A percentile compares a stretch with the other conserved stretches of the same genome.
Evolutionary conservation across 1,139 yeast genomes (phyloP).

Genomic region (Protomyces gravidus): DNA sequence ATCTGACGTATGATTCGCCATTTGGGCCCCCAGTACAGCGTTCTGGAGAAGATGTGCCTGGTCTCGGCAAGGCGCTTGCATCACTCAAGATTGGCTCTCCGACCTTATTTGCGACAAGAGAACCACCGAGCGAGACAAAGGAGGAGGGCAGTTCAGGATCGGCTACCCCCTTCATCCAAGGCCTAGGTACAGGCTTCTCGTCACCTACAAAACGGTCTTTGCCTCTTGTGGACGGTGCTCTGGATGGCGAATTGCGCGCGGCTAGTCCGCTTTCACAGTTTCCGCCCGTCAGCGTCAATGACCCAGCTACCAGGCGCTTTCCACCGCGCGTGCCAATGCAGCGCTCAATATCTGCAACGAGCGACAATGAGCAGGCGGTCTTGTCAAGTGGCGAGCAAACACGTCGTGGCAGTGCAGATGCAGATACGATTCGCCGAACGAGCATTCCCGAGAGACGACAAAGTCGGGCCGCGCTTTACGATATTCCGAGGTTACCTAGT

Average conservation of each 20-base stretch:
- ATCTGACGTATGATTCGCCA: background rate
- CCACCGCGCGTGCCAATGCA: constrained; percentile 1
- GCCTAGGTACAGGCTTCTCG: background rate
- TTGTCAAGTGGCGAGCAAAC: constrained; percentile 1
- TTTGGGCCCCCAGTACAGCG: background rate
- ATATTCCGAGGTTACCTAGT: constrained; percentile 19
- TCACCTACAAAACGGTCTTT: background rate
- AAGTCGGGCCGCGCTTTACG: constrained; percentile 10
- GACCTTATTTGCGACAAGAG: background rate
- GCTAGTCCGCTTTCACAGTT: background rate
- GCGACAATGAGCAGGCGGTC: background rate
- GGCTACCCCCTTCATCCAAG: background rate
- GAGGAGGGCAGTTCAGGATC: background rate
- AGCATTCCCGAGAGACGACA: background rate
- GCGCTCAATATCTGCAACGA: background rate
- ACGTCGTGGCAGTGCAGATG: background rate
- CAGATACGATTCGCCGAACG: background rate
- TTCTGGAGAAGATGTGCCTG: background rate
- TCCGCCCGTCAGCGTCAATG: background rate
- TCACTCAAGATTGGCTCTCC: background rate
- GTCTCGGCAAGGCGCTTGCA: background rate
- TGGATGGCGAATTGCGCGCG: background rate
- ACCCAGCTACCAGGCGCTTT: background rate
- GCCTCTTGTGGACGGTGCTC: background rate
- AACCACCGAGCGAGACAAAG: background rate